These are phyloP conservation scores for Wallacemonas rigidus DNA, from an alignment of 208 protist genomes.

Conservation along the genomic window DNA sequence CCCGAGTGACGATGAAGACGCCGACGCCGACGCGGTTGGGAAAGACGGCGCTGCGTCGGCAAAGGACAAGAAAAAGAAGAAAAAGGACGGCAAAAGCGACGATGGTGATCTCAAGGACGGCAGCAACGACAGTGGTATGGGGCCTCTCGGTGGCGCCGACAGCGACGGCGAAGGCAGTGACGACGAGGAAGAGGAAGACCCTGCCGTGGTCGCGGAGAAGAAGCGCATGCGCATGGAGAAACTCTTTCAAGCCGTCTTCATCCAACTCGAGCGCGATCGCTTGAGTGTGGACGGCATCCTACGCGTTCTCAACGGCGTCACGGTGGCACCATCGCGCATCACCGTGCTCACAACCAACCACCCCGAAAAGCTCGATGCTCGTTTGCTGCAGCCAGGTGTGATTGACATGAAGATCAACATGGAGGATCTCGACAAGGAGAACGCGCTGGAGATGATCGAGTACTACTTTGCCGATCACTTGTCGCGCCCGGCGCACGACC, in stretches of 20 bases:
- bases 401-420: constrained; percentile 74
- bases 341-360: constrained; percentile 94
- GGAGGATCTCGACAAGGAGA: constrained; percentile 38
- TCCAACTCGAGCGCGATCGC: constrained; percentile 33
- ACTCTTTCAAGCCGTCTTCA: constrained; percentile 15
- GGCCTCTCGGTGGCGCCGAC: constrained; percentile 1
- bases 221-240: constrained; percentile 15
- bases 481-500: not conserved
- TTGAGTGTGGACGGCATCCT: constrained; percentile 90
- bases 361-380: constrained; percentile 72
- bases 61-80: not conserved
- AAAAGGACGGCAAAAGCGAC: not conserved
- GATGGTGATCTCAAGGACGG: not conserved
- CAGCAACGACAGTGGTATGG: not conserved
- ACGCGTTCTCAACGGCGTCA: constrained; percentile 84
- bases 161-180: constrained; percentile 22
- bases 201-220: not conserved
- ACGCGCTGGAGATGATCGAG: constrained; percentile 55
- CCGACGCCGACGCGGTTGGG: not conserved
- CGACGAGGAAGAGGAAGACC: constrained; percentile 25
- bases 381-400: constrained; percentile 62
- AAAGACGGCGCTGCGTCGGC: not conserved
- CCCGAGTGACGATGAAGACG: not conserved
- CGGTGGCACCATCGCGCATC: constrained; percentile 75
- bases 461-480: constrained; percentile 54